Conservation (phyloP, 306 rosid species). For the Trifolium fragiferum region DNA sequence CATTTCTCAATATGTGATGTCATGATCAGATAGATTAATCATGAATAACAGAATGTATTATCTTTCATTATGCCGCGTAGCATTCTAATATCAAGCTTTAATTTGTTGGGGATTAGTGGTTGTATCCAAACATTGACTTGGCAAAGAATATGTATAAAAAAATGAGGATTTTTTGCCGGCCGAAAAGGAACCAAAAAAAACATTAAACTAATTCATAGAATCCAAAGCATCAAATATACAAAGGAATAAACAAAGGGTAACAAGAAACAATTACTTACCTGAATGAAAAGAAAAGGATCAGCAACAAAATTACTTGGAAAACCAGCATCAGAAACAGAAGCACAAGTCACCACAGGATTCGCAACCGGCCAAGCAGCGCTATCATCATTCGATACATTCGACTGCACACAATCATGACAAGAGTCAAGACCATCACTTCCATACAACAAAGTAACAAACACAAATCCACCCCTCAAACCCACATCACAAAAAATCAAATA, state of each 20-base stretch:
- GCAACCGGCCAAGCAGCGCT: constrained; percentile 97
- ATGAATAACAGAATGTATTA: neutral
- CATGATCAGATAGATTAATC: neutral
- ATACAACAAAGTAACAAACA: constrained; percentile 11
- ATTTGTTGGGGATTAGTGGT: constrained; percentile 17
- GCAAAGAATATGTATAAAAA: neutral
- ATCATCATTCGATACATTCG: constrained; percentile 69
- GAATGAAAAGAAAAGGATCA: constrained; percentile 87
- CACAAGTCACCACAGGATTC: constrained; percentile 92
- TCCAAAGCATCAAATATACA: constrained; percentile 26
- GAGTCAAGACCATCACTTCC: constrained; percentile 32
- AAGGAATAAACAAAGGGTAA: constrained; percentile 23
- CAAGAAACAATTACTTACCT: constrained; percentile 58
- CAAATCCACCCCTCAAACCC: constrained; percentile 20
- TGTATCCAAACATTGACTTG: constrained; percentile 37
- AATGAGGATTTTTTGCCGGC: constrained; percentile 15
- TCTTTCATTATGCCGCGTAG: constrained; percentile 8
- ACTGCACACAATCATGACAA: constrained; percentile 53
- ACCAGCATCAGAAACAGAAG: constrained; percentile 91
- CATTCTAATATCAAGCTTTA: constrained; percentile 20
- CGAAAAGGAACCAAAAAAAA: constrained; percentile 20
- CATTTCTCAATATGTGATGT: neutral
- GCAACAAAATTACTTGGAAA: constrained; percentile 96
- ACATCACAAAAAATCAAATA: constrained; percentile 24
- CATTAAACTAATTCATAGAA: constrained; percentile 38